Evolutionary conservation across 306 rosid genomes (phyloP).

Genomic region (Pachyrhizus erosus): DNA sequence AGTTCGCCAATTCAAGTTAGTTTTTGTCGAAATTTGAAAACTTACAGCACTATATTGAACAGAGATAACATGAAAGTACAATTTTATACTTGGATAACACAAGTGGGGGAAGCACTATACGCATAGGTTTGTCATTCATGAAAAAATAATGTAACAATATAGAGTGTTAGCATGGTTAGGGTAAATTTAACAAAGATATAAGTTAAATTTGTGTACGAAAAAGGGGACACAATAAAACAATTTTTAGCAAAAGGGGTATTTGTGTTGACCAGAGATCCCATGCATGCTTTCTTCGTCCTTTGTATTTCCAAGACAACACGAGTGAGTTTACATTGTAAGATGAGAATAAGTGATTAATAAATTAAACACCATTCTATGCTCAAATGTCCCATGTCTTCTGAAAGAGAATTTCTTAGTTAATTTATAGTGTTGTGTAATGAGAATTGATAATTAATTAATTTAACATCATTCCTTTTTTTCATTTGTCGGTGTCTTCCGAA

Average conservation of each 20-base stretch:
- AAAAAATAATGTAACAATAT: conserved; percentile 9
- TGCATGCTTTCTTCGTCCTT: conserved; percentile 46
- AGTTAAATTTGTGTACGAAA: conserved; percentile 8
- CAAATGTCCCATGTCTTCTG: conserved; percentile 64
- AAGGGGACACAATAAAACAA: conserved; percentile 54
- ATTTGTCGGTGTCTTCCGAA: conserved; percentile 61
- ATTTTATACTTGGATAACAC: conserved; percentile 51
- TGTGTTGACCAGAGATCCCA: conserved; percentile 58
- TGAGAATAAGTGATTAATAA: conserved; percentile 17
- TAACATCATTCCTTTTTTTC: conserved; percentile 44
- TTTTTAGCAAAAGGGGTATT: conserved; percentile 49
- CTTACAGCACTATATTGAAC: conserved; percentile 33
- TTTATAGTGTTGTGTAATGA: conserved; percentile 16
- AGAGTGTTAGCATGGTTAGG: conserved; percentile 35
- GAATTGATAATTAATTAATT: not conserved
- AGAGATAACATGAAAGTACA: conserved; percentile 49
- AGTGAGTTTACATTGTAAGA: conserved; percentile 49
- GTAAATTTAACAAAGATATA: not conserved
- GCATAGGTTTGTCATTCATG: conserved; percentile 38
- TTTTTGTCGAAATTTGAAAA: conserved; percentile 37
- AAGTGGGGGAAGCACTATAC: conserved; percentile 52
- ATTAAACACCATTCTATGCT: conserved; percentile 47
- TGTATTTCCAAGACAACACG: conserved; percentile 76
- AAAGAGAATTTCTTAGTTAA: not conserved
- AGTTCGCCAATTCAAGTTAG: not conserved